Conservation (phyloP, 2,329 filamentous ascomycete genomes). For the Diaporthe aspalathi region DNA sequence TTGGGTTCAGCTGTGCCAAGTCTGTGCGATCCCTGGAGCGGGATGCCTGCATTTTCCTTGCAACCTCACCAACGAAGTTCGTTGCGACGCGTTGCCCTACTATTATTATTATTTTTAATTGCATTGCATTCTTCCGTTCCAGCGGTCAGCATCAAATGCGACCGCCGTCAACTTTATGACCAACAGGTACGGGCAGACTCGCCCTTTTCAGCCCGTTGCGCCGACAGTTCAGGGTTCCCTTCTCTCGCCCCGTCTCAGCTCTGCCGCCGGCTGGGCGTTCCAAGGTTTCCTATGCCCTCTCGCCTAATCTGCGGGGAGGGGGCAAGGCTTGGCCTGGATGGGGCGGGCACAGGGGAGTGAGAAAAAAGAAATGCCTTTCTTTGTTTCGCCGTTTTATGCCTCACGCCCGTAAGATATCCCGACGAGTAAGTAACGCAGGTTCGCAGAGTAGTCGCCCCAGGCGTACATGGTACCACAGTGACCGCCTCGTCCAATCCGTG, state of each 20-base stretch:
- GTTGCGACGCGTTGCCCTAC: background rate
- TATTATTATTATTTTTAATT: background rate
- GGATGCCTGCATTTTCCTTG: background rate
- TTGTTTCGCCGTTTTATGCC: background rate
- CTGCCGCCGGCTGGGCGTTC: background rate
- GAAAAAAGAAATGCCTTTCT: background rate
- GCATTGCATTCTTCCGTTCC: background rate
- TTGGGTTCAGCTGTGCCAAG: conserved; percentile 3
- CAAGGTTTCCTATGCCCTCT: background rate
- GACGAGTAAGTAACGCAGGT: background rate
- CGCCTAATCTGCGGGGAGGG: background rate
- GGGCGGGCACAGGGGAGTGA: too few relatives aligned
- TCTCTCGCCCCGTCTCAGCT: too few relatives aligned
- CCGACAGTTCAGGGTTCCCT: background rate
- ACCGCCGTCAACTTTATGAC: background rate
- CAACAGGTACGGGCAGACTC: background rate
- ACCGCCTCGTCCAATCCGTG: background rate
- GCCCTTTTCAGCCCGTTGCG: background rate
- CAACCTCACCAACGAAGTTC: background rate
- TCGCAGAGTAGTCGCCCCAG: too few relatives aligned
- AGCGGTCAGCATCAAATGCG: conserved; percentile 8
- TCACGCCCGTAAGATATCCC: background rate
- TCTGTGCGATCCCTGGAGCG: conserved; percentile 1
- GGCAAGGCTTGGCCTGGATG: background rate
- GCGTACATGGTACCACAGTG: background rate